Base-by-base conservation (phyloP, 768 basidiomycete genomes). In the Suillus bovinus region DNA sequence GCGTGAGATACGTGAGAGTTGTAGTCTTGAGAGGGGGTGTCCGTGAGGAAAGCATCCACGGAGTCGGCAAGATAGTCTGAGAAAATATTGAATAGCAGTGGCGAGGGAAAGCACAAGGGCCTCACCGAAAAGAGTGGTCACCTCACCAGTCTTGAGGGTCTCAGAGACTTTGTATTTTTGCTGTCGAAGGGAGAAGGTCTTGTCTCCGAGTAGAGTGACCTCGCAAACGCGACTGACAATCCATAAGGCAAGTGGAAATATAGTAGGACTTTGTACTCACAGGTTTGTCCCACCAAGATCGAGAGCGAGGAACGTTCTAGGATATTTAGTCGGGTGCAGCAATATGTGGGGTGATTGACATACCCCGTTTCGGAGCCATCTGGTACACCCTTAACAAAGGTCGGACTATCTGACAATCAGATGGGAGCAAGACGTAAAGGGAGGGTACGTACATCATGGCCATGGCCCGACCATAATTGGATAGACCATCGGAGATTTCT, bases 261-360 rank as follows among this genome's bases (percentile, higher is more conserved):
- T 47, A 5, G 9, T 9, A 39, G 8, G 1, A 39, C n/a, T 2
- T 11, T 22, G 11, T 52, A 80, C 91, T 73, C 76, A 97, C 91
- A 99, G 83, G 73, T 99, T 99, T 27, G 97, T 99, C 61, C 97
- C 97, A 44, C 97, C 97, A 22, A 99, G 85, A 79, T 99, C 96
- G 22, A 99, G 83, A 5, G 97, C 96, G 59, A 99, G 86, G 77
- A 97, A 99, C 7, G 94, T 96, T 50, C 95, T 97, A 69, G 55
- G 57, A 57, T 61, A 50, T 34, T 31, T 14, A 59, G 38, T 46
- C 17, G 39, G 38, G 11, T 39, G 55, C 6, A 20, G 6, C 70
- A 54, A 70, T 36, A 46, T 38, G 61, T 24, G 56, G 33, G 36
- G 38, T 47, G 46, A 3, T 47, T 29, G 17, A 73, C 85, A 70